Percentiles rank a stretch among this genome's conserved stretches.
Evolutionary conservation across 2,329 filamentous ascomycete genomes (phyloP).

Genomic region (Penicillium glabrum): DNA sequence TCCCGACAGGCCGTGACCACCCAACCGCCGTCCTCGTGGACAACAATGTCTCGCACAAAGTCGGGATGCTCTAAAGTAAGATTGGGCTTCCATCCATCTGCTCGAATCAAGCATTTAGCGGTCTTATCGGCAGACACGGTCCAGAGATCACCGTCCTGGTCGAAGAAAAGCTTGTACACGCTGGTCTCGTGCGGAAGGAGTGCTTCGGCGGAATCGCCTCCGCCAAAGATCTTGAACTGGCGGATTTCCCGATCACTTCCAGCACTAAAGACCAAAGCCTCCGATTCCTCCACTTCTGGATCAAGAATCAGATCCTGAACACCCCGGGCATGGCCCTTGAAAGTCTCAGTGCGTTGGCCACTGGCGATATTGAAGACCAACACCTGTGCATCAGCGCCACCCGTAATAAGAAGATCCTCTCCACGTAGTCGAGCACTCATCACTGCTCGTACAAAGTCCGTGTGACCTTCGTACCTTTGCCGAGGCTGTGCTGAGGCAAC

Average conservation of each 20-base stretch:
- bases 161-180: conserved; percentile 78
- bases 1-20: conserved; percentile 86
- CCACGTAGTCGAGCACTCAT: conserved; percentile 61
- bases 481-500: conserved; percentile 55
- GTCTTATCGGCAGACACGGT: conserved; percentile 91
- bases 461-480: conserved; percentile 71
- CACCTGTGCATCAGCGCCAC: conserved; percentile 75
- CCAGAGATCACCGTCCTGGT: conserved; percentile 75
- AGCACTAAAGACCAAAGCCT: conserved; percentile 69
- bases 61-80: conserved; percentile 78
- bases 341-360: conserved; percentile 67
- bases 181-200: conserved; percentile 87
- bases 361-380: conserved; percentile 77
- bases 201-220: conserved; percentile 52
- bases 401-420: conserved; percentile 67
- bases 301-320: conserved; percentile 79
- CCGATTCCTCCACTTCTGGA: conserved; percentile 45
- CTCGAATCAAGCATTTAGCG: conserved; percentile 73
- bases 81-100: conserved; percentile 67
- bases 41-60: conserved; percentile 80
- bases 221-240: conserved; percentile 51
- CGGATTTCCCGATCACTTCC: conserved; percentile 79
- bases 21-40: conserved; percentile 69
- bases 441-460: conserved; percentile 88
- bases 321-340: conserved; percentile 77